Percentiles rank a stretch among this genome's conserved stretches.
phyloP scores from a whole-genome alignment of 768 basidiomycete species.

The Cytidiella melzeri region DNA sequence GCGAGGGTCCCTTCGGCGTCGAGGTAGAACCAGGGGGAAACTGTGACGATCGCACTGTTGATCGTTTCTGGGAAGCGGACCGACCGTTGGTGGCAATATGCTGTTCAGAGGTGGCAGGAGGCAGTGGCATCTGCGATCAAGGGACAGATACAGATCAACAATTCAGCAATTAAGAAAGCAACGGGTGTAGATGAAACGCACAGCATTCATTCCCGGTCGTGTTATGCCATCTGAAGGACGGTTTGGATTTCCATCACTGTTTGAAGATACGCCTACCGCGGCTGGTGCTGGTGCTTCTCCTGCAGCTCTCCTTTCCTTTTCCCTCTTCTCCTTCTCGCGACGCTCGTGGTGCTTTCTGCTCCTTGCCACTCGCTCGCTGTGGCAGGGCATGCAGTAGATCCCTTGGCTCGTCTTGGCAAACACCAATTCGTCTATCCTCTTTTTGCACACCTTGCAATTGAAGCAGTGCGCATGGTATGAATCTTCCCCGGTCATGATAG shows the following conservation, averaged over 20 bases:
- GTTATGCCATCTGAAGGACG: background rate
- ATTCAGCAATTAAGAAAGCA: too few species aligned
- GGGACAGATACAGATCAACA: too few species aligned
- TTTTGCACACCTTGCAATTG: slow-evolving; percentile 92
- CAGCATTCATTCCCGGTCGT: background rate
- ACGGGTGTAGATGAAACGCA: too few species aligned
- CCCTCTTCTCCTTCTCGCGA: slow-evolving; percentile 32
- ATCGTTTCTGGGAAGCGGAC: too few species aligned
- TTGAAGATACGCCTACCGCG: slow-evolving; percentile 20
- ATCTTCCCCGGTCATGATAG: slow-evolving; percentile 99
- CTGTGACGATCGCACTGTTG: background rate
- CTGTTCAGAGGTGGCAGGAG: too few species aligned
- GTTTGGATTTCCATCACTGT: slow-evolving; percentile 28
- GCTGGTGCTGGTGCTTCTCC: slow-evolving; percentile 14
- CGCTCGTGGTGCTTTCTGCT: slow-evolving; percentile 88
- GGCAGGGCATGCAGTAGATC: slow-evolving; percentile 98
- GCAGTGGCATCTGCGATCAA: too few species aligned
- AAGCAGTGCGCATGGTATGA: slow-evolving; percentile 99
- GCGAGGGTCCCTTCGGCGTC: background rate
- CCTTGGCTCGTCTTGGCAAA: slow-evolving; percentile 98
- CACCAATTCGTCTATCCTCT: slow-evolving; percentile 94
- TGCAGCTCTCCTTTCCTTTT: slow-evolving; percentile 30
- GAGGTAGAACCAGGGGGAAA: background rate
- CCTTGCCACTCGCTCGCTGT: slow-evolving; percentile 94
- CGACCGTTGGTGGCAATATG: too few species aligned